Evolutionary conservation across 768 basidiomycete genomes (phyloP).

Genomic region (Auriscalpium microsporum): DNA sequence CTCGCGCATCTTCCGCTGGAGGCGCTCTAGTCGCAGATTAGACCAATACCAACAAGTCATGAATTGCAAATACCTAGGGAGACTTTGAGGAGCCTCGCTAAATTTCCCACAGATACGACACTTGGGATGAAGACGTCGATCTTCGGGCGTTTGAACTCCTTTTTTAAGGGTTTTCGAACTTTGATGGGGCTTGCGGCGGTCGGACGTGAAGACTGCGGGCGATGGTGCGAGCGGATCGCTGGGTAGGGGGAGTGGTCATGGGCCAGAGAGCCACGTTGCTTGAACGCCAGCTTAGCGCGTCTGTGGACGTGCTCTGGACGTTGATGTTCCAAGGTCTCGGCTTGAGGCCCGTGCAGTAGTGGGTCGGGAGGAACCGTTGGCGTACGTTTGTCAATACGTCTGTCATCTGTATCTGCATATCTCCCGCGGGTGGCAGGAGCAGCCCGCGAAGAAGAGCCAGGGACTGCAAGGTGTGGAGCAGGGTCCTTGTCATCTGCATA

Average conservation of each 20-base stretch:
- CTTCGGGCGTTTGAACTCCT: constrained; percentile 4
- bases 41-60: constrained; percentile 1
- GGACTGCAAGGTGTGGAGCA: neutral
- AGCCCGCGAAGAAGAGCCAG: neutral
- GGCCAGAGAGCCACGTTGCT: constrained; percentile 9
- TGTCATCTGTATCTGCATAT: no score
- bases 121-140: constrained; percentile 54
- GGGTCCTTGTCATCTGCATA: no score
- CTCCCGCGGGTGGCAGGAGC: no score
- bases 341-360: no score
- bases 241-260: neutral
- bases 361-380: no score
- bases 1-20: constrained; percentile 60
- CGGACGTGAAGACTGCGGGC: neutral
- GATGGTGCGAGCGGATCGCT: neutral
- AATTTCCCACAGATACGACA: constrained; percentile 64
- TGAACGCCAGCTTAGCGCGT: constrained; percentile 2
- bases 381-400: no score
- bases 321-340: no score
- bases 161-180: constrained; percentile 4
- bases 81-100: constrained; percentile 60
- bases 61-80: constrained; percentile 41
- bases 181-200: neutral
- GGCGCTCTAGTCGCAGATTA: constrained; percentile 34
- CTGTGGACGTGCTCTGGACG: neutral